Evolutionary conservation across 371 early-diverging fungal species (phyloP), one percentile per base, ranked within the genome.

Genomic region (Rhizomucor pusillus): DNA sequence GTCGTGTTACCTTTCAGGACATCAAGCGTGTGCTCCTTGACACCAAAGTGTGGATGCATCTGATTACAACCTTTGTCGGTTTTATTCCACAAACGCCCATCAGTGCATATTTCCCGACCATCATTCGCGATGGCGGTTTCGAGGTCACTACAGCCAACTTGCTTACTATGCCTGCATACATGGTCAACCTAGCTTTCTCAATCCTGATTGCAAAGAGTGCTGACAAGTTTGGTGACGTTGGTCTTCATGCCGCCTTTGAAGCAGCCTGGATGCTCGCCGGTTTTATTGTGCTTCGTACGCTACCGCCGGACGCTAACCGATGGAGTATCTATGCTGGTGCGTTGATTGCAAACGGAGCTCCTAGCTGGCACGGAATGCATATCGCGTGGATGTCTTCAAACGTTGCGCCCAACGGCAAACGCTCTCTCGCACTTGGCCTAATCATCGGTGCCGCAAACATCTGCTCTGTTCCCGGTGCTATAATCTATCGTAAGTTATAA

Each of bases 91-190:
- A 12, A 11, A 10, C 77, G 2, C 81, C 82, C 0, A 61, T 78
- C 33, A 57, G 60, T 1, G 58, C 48, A 3, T 75, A 81, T 60
- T 62, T 80, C 7, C 85, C 85, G 1, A 52, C 66, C 53, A 77
- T 80, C 23, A 75, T 84, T 59, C 67, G 67, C 49, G 66, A 64
- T 24, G 62, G 71, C 37, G 80, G 81, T 0, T 82, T 80, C 47
- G 54, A 73, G 24, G 65, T 66, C 2, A 62, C 75, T 39, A 66
- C 63, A 3, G 63, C 77, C 22, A 84, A 84, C 54, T 56, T 80
- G 18, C 53, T 84, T 52, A 75, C 81, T 1, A 73, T 77, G 12
- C 82, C 82, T 14, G 65, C 75, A 0, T 71, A 79, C 47, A 60
- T 78, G 35, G 54, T 76, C 50, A 63, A 62, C 13, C 59, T 77